Evolutionary conservation across 306 rosid species (phyloP), one percentile per base, ranked within the genome.

Genomic region (Rosa rugosa): DNA sequence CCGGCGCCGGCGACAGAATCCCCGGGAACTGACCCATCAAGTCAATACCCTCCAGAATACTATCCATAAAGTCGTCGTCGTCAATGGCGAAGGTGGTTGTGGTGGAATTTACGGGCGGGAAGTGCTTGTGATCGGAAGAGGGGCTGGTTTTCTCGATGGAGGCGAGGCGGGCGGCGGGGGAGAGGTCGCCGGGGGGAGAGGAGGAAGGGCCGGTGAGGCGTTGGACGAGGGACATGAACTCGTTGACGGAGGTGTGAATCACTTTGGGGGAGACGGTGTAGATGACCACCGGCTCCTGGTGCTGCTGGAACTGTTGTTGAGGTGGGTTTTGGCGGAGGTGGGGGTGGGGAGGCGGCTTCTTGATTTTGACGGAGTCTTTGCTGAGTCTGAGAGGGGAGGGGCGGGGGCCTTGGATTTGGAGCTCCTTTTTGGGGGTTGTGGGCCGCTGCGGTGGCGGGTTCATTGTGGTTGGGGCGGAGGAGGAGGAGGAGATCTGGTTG

Each of bases 81-180:
- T 77, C 79, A 23, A 45, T 38, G 25, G 47, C 47, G 8, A 77
- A 16, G 73, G 83, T 72, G 72, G 41, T 40, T 1, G 36, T 5
- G 72, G 41, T 46, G 4, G 36, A 2, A 0, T 11, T 31, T 11
- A 23, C 4, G 17, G 50, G 20, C 3, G 13, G 46, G 31, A 73
- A 40, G 77, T 38, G 42, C 10, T 42, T 60, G 7, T 25, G 27
- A 3, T 44, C 42, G 13, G 70, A 60, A 2, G 94, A 79, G 16
- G 87, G 97, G 78, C 97, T 93, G 0, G 94, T 89, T 71, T 84
- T 91, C 40, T 93, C 97, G 18, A 95, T 93, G 10, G 98, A 84
- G 34, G 99, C 99, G 1, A 93, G 78, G 22, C 98, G 87, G 12
- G 98, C 99, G 8, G 99, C 99, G 44, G 99, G 99, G 0, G 99